These are phyloP conservation scores for Cladophialophora carrionii DNA, from an alignment of 2,329 filamentous ascomycete genomes.

Conservation along the genomic window DNA sequence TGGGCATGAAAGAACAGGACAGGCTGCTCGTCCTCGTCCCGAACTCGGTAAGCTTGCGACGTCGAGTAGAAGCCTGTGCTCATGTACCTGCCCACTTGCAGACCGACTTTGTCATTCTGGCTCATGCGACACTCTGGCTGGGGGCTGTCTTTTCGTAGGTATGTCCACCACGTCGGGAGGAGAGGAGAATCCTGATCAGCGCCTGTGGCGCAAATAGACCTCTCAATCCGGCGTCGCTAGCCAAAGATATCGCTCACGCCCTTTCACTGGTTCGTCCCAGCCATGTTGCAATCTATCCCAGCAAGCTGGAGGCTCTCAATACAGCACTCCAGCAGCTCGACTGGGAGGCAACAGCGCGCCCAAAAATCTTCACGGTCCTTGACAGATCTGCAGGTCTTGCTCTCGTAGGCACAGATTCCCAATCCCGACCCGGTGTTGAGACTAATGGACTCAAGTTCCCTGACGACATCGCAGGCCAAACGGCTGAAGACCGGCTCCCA, in stretches of 20 bases:
- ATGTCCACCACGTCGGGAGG: not conserved
- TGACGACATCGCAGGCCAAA: constrained; percentile 15
- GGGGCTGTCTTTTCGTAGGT: constrained; percentile 38
- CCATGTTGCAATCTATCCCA: constrained; percentile 36
- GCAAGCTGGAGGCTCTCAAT: constrained; percentile 34
- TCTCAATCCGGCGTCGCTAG: constrained; percentile 36
- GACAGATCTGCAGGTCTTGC: constrained; percentile 9
- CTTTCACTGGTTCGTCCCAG: constrained; percentile 36
- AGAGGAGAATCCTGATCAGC: constrained; percentile 12
- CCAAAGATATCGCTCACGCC: constrained; percentile 38
- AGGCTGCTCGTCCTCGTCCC: constrained; percentile 37
- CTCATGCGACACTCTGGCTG: constrained; percentile 40
- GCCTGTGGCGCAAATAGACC: constrained; percentile 17
- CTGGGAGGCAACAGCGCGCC: constrained; percentile 4
- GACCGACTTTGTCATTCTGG: constrained; percentile 40
- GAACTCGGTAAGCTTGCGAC: constrained; percentile 34
- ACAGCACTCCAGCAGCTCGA: constrained; percentile 29
- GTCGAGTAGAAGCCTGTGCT: not conserved
- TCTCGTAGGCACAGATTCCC: constrained; percentile 10
- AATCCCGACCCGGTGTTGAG: not conserved
- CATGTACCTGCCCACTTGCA: not conserved
- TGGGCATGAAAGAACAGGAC: constrained; percentile 37
- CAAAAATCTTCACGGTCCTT: constrained; percentile 27
- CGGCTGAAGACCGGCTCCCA: constrained; percentile 29
- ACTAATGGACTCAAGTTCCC: constrained; percentile 17